Evolutionary conservation across 1,284 basidiomycete genomes (phyloP).

Genomic region (Puccinia novopanici): DNA sequence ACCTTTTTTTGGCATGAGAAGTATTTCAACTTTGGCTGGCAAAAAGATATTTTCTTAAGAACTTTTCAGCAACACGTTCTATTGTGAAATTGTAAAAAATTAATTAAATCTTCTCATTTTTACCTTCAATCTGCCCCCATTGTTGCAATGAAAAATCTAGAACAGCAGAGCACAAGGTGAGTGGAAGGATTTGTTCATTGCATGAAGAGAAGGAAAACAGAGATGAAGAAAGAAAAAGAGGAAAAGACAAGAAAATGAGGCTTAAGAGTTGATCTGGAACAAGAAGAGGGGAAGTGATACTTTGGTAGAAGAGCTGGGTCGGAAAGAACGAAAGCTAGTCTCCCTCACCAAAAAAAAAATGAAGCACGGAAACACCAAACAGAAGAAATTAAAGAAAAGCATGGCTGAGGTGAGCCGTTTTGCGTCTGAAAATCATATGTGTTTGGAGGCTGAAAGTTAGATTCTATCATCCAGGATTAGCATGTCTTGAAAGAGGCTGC

Average conservation of each 20-base stretch:
- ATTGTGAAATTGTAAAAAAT: too few species aligned
- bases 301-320: conserved; percentile 75
- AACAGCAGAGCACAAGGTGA: too few species aligned
- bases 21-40: too few species aligned
- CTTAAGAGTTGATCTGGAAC: conserved; percentile 55
- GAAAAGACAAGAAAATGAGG: conserved; percentile 55
- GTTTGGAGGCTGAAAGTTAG: neutral
- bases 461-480: conserved; percentile 64
- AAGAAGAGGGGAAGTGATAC: conserved; percentile 60
- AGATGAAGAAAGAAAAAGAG: too few species aligned
- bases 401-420: conserved; percentile 69
- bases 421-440: neutral
- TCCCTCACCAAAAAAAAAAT: conserved; percentile 80
- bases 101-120: too few species aligned
- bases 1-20: too few species aligned
- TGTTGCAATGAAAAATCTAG: too few species aligned
- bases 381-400: conserved; percentile 86
- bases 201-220: too few species aligned
- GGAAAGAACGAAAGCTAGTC: conserved; percentile 81
- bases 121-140: too few species aligned
- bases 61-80: too few species aligned
- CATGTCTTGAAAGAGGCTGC: conserved; percentile 69
- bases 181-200: too few species aligned
- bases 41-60: too few species aligned
- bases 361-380: conserved; percentile 79